phyloP scores from a whole-genome alignment of 495 filamentous ascomycete species.

The Penicillium riverlandense region DNA sequence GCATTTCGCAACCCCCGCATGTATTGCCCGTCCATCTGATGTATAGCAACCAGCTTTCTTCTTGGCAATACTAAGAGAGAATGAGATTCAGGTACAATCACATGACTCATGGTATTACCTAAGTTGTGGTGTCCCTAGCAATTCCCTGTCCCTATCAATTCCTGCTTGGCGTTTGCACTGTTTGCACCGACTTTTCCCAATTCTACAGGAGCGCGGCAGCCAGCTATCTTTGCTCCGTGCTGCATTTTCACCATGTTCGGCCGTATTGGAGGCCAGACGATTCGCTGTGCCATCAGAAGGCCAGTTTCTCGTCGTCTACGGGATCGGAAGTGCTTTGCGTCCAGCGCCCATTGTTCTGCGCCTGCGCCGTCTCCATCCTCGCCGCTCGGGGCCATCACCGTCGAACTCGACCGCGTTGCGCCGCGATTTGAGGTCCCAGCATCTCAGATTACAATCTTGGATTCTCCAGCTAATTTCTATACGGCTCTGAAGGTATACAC shows the following conservation, averaged over 20 bases:
- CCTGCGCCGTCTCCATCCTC: conserved; percentile 25
- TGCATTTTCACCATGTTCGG: conserved; percentile 26
- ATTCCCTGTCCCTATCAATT: too few species aligned
- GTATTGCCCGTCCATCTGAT: too few species aligned
- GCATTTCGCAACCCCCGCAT: too few species aligned
- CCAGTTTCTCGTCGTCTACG: conserved; percentile 22
- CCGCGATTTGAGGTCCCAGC: conserved; percentile 82
- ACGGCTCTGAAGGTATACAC: conserved; percentile 72
- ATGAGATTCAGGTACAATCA: too few species aligned
- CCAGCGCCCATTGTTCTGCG: conserved; percentile 15
- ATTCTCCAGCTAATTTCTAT: conserved; percentile 79
- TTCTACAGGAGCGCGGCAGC: conserved; percentile 7
- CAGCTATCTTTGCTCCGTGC: not conserved
- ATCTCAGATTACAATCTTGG: conserved; percentile 71
- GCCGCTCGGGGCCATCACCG: conserved; percentile 51
- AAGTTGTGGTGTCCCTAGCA: too few species aligned
- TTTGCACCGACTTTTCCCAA: conserved; percentile 26
- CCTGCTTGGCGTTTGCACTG: conserved; percentile 23
- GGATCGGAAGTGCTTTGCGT: conserved; percentile 35
- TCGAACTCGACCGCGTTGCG: conserved; percentile 80
- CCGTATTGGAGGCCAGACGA: conserved; percentile 31
- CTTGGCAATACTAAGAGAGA: too few species aligned
- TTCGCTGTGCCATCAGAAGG: conserved; percentile 28
- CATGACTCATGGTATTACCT: too few species aligned
- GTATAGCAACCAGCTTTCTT: too few species aligned